phyloP scores from a whole-genome alignment of 129 eudicot species.

The Arctium lappa region DNA sequence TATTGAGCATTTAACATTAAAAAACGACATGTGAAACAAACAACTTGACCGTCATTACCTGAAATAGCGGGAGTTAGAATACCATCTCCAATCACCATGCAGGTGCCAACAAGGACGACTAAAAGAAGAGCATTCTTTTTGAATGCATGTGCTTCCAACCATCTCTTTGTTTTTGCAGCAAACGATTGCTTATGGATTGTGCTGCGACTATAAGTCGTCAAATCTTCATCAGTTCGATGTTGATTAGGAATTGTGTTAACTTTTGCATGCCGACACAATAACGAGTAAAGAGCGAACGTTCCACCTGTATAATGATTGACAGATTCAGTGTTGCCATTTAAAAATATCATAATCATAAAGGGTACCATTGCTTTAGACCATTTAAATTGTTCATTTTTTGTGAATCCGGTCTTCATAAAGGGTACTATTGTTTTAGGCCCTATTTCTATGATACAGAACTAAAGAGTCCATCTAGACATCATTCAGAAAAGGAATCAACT shows the following conservation, averaged over 20 bases:
- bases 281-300: slow-evolving; percentile 80
- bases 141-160: slow-evolving; percentile 66
- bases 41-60: slow-evolving; percentile 29
- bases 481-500: no score
- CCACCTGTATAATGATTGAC: slow-evolving; percentile 50
- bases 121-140: slow-evolving; percentile 72
- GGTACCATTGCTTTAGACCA: not conserved
- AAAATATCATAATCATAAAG: not conserved
- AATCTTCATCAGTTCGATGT: slow-evolving; percentile 77
- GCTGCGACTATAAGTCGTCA: slow-evolving; percentile 83
- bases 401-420: not conserved
- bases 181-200: slow-evolving; percentile 67
- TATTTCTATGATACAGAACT: no score
- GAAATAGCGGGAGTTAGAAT: slow-evolving; percentile 91
- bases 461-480: no score
- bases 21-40: not conserved
- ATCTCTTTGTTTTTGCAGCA: slow-evolving; percentile 69
- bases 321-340: not conserved
- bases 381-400: not conserved
- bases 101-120: slow-evolving; percentile 76
- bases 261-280: slow-evolving; percentile 79
- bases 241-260: slow-evolving; percentile 78
- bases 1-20: not conserved
- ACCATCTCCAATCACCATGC: slow-evolving; percentile 91
- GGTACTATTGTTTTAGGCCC: not conserved